Percentiles rank a stretch among this genome's conserved stretches.
These are phyloP conservation scores for Agroathelia rolfsii DNA, from an alignment of 1,284 basidiomycete species.

Conservation along the genomic window DNA sequence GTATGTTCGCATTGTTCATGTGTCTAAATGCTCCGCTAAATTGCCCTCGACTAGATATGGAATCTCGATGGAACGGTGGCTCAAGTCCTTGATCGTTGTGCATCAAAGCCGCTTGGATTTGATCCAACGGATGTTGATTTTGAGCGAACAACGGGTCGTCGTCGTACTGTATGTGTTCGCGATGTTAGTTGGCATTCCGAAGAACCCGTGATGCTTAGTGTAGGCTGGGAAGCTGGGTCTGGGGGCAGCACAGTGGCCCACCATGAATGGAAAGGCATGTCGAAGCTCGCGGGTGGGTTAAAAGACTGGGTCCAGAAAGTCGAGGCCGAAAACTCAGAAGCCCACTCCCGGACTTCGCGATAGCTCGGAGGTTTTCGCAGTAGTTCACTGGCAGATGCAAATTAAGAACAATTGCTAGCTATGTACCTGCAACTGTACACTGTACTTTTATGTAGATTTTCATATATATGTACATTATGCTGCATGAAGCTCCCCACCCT, in stretches of 20 bases:
- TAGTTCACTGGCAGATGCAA: too few species aligned
- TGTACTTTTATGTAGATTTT: too few species aligned
- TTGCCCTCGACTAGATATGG: conserved; percentile 66
- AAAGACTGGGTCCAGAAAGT: conserved; percentile 76
- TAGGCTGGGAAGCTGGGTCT: conserved; percentile 70
- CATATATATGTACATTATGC: too few species aligned
- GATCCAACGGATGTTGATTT: conserved; percentile 55
- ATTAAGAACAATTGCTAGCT: too few species aligned
- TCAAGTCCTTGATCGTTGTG: conserved; percentile 76
- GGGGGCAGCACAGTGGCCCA: conserved; percentile 70
- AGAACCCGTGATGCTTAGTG: conserved; percentile 88
- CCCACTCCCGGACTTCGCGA: too few species aligned
- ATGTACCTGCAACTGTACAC: too few species aligned
- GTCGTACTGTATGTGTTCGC: conserved; percentile 56
- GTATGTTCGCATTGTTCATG: conserved; percentile 33
- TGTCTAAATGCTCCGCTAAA: not conserved
- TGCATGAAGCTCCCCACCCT: too few species aligned
- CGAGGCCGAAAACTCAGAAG: too few species aligned
- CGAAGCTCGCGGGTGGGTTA: conserved; percentile 55
- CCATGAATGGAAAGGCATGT: conserved; percentile 90
- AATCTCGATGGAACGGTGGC: conserved; percentile 82
- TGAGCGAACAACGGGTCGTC: conserved; percentile 15
- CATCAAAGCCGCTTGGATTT: conserved; percentile 61
- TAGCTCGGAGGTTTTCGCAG: too few species aligned
- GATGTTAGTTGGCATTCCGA: conserved; percentile 90